Evolutionary conservation across 169 alveolate genomes (phyloP).

Genomic region (Plasmodium inui): DNA sequence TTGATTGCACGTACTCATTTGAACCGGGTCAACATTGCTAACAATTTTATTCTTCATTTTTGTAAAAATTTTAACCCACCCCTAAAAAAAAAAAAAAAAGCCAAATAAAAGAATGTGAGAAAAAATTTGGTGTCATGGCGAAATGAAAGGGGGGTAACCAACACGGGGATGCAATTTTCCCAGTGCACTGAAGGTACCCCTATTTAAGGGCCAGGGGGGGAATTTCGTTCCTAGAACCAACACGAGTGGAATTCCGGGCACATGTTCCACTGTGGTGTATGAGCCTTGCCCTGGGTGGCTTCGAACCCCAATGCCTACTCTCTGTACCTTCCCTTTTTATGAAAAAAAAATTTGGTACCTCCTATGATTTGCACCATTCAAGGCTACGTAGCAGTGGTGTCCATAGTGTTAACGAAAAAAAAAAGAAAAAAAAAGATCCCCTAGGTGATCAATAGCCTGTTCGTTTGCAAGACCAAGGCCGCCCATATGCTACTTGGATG

Average conservation of each 20-base stretch:
- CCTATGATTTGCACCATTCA: background rate
- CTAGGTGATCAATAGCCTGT: background rate
- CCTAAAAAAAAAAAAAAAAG: background rate
- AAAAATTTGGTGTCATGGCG: background rate
- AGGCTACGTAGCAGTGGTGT: background rate
- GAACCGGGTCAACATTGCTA: background rate
- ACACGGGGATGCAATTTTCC: background rate
- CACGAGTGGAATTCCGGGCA: background rate
- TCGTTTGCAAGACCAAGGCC: background rate
- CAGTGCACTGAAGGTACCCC: background rate
- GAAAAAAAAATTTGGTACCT: background rate
- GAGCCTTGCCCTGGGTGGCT: background rate
- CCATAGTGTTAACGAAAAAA: background rate
- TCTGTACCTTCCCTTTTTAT: background rate
- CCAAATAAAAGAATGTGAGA: background rate
- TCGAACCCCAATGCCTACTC: background rate
- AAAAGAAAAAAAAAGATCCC: background rate
- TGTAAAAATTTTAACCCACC: background rate
- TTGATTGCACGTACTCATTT: background rate
- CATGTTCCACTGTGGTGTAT: background rate
- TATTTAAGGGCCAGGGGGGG: background rate
- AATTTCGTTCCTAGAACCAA: background rate
- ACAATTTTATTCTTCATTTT: background rate
- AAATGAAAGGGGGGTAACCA: background rate
- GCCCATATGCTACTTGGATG: background rate